Conservation (phyloP, 2,329 filamentous ascomycete genomes). For the Hymenoscyphus salicellus region DNA sequence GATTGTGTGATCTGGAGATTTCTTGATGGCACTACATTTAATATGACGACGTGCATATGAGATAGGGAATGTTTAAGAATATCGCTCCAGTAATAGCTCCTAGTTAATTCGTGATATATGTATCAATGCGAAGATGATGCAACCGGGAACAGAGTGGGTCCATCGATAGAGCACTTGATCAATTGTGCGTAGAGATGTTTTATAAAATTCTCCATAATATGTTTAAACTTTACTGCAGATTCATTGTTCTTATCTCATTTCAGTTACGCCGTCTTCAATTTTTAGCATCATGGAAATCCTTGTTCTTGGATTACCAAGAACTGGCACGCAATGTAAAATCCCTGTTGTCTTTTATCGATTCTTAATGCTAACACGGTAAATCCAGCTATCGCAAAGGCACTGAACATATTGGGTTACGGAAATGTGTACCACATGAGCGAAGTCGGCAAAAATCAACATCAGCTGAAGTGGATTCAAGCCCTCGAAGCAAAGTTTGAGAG, state of each 20-base stretch:
- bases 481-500: background rate
- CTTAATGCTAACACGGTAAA: background rate
- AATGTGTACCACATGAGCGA: background rate
- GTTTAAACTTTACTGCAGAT: no score
- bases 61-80: no score
- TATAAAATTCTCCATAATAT: no score
- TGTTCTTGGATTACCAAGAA: background rate
- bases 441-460: background rate
- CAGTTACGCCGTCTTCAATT: background rate
- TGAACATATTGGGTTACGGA: background rate
- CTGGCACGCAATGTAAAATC: background rate
- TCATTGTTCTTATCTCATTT: background rate
- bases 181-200: no score
- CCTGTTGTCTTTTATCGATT: background rate
- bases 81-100: no score
- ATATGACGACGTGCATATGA: no score
- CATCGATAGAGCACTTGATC: no score
- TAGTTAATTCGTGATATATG: no score
- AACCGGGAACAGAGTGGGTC: no score
- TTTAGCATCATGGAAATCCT: background rate
- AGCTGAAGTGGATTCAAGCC: background rate
- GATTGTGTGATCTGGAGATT: no score
- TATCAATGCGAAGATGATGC: no score
- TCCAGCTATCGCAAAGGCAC: background rate
- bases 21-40: no score